Percentiles rank a stretch among this genome's conserved stretches.
phyloP scores from a whole-genome alignment of 2,329 filamentous ascomycete genomes.

The Cryphonectria nitschkei region DNA sequence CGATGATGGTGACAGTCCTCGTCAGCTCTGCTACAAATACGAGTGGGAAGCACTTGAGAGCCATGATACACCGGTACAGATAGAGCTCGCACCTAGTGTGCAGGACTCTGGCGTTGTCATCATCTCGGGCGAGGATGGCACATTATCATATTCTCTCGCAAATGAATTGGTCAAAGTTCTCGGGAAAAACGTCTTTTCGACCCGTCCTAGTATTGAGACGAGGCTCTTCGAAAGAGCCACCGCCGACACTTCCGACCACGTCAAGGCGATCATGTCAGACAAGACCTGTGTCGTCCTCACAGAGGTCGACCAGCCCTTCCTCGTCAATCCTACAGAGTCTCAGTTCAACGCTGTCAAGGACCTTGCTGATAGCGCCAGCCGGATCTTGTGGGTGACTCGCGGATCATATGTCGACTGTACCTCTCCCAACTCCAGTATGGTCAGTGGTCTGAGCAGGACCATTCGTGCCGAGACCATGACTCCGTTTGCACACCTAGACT shows the following conservation, averaged over 20 bases:
- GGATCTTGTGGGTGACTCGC: slow-evolving; percentile 35
- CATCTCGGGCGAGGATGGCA: slow-evolving; percentile 40
- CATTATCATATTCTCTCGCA: background rate
- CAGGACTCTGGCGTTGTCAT: slow-evolving; percentile 42
- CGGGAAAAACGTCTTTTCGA: background rate
- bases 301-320: slow-evolving; percentile 36
- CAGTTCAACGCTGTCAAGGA: slow-evolving; percentile 32
- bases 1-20: slow-evolving; percentile 37
- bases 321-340: slow-evolving; percentile 32
- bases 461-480: slow-evolving; percentile 52
- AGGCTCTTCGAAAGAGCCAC: background rate
- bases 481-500: slow-evolving; percentile 49
- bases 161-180: background rate
- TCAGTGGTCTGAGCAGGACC: slow-evolving; percentile 49
- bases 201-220: background rate
- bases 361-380: slow-evolving; percentile 14
- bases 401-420: slow-evolving; percentile 24
- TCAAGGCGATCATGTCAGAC: slow-evolving; percentile 6
- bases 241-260: background rate
- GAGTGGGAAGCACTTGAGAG: slow-evolving; percentile 45
- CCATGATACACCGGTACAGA: background rate
- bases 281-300: slow-evolving; percentile 35
- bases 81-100: slow-evolving; percentile 25
- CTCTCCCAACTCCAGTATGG: slow-evolving; percentile 43
- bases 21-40: slow-evolving; percentile 51